Percentiles rank a stretch among this genome's conserved stretches.
phyloP scores from a whole-genome alignment of 139 green algal genomes.

The Haematococcus lacustris region DNA sequence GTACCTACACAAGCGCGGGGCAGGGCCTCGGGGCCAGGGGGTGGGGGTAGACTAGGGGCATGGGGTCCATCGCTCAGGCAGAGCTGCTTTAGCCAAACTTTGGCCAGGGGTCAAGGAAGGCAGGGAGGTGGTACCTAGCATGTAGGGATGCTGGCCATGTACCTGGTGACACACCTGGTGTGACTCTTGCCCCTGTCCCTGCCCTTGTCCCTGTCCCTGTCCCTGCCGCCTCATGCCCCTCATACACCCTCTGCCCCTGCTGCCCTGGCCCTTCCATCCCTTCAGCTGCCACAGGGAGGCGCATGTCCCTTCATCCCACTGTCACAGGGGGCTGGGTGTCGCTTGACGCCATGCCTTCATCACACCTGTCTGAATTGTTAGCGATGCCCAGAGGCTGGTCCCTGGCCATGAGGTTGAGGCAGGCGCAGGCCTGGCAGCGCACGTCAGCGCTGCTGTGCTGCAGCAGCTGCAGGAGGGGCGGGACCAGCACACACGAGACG shows the following conservation, averaged over 20 bases:
- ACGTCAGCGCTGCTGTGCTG: conserved; percentile 17
- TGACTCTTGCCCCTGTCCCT: not conserved
- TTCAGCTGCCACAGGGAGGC: conserved; percentile 8
- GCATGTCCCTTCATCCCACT: not conserved
- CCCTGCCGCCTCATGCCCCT: not conserved
- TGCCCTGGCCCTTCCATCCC: conserved; percentile 13
- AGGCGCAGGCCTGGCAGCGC: conserved; percentile 39
- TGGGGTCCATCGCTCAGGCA: not conserved
- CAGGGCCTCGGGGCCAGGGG: not conserved
- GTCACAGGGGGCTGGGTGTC: not conserved
- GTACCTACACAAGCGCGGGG: conserved; percentile 37
- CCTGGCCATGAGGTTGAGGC: conserved; percentile 67
- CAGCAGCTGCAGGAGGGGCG: conserved; percentile 61
- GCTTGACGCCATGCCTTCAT: not conserved
- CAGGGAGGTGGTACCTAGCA: too few relatives aligned
- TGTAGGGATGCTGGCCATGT: too few relatives aligned
- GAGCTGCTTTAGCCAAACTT: not conserved
- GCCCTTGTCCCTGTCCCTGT: not conserved
- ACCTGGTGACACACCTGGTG: not conserved
- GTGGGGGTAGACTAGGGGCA: not conserved
- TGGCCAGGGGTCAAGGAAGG: not conserved
- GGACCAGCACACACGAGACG: conserved; percentile 48
- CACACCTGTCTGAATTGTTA: conserved; percentile 53
- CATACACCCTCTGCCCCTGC: not conserved
- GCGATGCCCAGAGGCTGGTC: conserved; percentile 51